These are phyloP conservation scores for Penicillium salamii DNA, from an alignment of 495 filamentous ascomycete species.

Conservation along the genomic window DNA sequence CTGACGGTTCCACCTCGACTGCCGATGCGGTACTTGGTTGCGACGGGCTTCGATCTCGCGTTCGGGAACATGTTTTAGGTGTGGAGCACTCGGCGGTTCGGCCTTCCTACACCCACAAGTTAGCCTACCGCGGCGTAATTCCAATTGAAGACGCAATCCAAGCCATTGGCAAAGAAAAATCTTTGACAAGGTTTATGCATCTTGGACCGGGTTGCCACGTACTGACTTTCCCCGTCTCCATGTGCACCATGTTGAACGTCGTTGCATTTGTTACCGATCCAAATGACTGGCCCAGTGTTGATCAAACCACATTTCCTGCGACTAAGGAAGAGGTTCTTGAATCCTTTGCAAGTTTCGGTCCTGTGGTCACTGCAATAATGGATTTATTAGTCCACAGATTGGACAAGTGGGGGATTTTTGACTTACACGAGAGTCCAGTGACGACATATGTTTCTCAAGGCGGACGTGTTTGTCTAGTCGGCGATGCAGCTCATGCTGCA, in stretches of 20 bases:
- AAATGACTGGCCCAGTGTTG: slow-evolving; percentile 30
- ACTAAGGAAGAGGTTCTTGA: background rate
- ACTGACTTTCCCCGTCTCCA: slow-evolving; percentile 48
- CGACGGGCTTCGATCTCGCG: slow-evolving; percentile 57
- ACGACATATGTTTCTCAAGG: slow-evolving; percentile 28
- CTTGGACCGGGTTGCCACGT: slow-evolving; percentile 45
- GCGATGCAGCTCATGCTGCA: slow-evolving; percentile 50
- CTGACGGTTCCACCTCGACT: background rate
- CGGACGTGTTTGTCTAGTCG: slow-evolving; percentile 43
- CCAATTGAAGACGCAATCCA: slow-evolving; percentile 50
- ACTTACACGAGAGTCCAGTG: slow-evolving; percentile 46
- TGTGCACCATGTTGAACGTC: slow-evolving; percentile 41
- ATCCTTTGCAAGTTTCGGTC: background rate
- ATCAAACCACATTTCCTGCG: background rate
- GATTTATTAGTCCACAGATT: background rate
- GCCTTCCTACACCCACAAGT: slow-evolving; percentile 46
- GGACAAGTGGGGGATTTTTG: slow-evolving; percentile 54
- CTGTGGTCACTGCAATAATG: background rate
- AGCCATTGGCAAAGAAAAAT: slow-evolving; percentile 46
- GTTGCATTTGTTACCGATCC: slow-evolving; percentile 33
- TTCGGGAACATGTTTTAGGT: slow-evolving; percentile 40
- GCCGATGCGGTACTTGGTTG: slow-evolving; percentile 50
- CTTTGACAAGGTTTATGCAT: slow-evolving; percentile 42
- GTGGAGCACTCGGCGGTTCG: slow-evolving; percentile 26
- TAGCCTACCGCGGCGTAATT: slow-evolving; percentile 50